Conservation (phyloP, 2,329 filamentous ascomycete species). For the Monilinia vaccinii-corymbosi region DNA sequence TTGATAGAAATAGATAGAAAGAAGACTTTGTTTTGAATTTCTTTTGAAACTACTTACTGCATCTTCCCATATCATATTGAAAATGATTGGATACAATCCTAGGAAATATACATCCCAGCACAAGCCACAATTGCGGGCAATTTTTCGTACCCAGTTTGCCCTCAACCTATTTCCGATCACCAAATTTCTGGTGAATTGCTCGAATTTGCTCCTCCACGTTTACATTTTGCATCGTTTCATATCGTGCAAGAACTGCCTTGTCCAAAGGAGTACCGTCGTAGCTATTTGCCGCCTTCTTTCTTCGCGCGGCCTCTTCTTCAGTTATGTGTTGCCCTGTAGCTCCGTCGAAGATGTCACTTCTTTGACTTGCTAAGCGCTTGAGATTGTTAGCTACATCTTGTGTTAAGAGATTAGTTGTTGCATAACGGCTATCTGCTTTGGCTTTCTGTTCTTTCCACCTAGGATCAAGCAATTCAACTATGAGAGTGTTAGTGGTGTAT, state of each 20-base stretch:
- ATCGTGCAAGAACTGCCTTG: conserved; percentile 43
- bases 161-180: conserved; percentile 24
- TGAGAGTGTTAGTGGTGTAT: conserved; percentile 13
- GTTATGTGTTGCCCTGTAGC: conserved; percentile 58
- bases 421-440: conserved; percentile 74
- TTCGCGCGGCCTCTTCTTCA: conserved; percentile 62
- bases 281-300: conserved; percentile 63
- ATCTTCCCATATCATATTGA: neutral
- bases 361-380: conserved; percentile 85
- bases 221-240: conserved; percentile 53
- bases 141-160: neutral
- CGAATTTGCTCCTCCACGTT: conserved; percentile 84
- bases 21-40: neutral
- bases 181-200: conserved; percentile 51
- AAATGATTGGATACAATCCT: neutral
- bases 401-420: conserved; percentile 78
- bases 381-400: conserved; percentile 87
- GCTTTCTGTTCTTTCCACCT: conserved; percentile 93
- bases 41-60: too few species aligned
- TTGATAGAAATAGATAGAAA: too few species aligned
- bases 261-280: conserved; percentile 56
- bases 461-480: conserved; percentile 81
- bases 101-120: neutral
- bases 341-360: conserved; percentile 77
- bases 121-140: neutral